Percentiles rank a stretch among this genome's conserved stretches.
phyloP scores from a whole-genome alignment of 192 early-diverging fungal species.

The Backusella australiensis region DNA sequence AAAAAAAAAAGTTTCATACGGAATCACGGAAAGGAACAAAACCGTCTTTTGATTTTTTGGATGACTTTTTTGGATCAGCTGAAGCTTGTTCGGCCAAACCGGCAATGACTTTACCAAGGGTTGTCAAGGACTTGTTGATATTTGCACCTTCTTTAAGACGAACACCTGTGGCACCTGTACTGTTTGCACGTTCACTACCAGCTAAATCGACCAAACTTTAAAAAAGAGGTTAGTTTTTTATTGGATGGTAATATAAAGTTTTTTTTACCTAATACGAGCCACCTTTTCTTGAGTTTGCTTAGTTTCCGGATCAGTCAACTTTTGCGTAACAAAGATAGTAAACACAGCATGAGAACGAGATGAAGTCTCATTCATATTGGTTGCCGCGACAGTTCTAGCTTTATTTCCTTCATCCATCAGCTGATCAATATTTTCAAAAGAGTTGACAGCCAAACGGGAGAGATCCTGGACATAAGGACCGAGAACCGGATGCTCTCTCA shows the following conservation, averaged over 20 bases:
- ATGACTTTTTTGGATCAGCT: slow-evolving; percentile 38
- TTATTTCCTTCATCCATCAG: slow-evolving; percentile 81
- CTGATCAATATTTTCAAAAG: slow-evolving; percentile 63
- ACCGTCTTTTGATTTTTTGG: slow-evolving; percentile 35
- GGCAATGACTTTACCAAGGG: slow-evolving; percentile 93
- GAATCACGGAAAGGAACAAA: slow-evolving; percentile 95
- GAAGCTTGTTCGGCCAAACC: slow-evolving; percentile 65
- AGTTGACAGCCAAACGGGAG: slow-evolving; percentile 77
- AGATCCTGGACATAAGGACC: slow-evolving; percentile 93
- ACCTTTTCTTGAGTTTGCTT: slow-evolving; percentile 67
- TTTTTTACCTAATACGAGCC: slow-evolving; percentile 60
- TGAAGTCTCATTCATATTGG: slow-evolving; percentile 93
- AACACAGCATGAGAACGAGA: slow-evolving; percentile 88
- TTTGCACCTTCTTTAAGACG: slow-evolving; percentile 92
- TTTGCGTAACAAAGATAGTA: slow-evolving; percentile 70
- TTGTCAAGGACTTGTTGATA: slow-evolving; percentile 92
- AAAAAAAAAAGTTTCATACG: slow-evolving; percentile 40
- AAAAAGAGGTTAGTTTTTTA: background rate
- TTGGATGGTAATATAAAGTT: background rate
- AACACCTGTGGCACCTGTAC: slow-evolving; percentile 79
- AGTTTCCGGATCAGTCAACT: slow-evolving; percentile 40
- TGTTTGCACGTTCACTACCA: slow-evolving; percentile 89
- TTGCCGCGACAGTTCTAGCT: slow-evolving; percentile 85
- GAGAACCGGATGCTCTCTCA: slow-evolving; percentile 76
- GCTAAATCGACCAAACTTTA: slow-evolving; percentile 86